Percentiles rank a stretch among this genome's conserved stretches.
Conservation (phyloP, 352 stramenopile genomes). For the Globisporangium solare region DNA sequence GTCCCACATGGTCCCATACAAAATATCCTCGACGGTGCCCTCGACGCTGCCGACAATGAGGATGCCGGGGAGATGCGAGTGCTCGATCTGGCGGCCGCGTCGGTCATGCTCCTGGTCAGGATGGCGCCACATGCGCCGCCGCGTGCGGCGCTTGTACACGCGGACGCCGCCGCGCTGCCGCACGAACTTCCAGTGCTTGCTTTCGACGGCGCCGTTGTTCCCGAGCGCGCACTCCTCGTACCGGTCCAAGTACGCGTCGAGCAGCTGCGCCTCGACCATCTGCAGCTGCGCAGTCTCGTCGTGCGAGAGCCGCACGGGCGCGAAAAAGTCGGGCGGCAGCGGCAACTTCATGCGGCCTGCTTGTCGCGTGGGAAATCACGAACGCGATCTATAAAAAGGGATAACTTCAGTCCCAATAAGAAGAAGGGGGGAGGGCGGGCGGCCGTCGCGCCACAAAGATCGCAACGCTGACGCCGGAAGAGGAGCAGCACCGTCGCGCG, state of each 20-base stretch:
- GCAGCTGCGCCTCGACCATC: conserved; percentile 37
- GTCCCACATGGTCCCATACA: conserved; percentile 44
- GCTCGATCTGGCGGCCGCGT: conserved; percentile 7
- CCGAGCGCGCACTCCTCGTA: conserved; percentile 37
- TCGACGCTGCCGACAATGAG: conserved; percentile 35
- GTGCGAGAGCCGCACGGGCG: conserved; percentile 37
- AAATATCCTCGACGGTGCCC: conserved; percentile 33
- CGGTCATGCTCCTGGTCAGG: conserved; percentile 11
- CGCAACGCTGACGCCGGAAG: too few relatives aligned
- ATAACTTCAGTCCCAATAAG: too few relatives aligned
- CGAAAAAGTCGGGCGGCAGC: conserved; percentile 44
- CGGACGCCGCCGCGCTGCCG: conserved; percentile 44
- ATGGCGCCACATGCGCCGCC: background rate
- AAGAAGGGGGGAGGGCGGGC: too few relatives aligned
- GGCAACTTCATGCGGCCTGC: conserved; percentile 43
- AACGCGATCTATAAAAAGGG: too few relatives aligned
- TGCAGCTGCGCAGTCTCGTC: conserved; percentile 37
- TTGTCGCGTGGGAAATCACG: too few relatives aligned
- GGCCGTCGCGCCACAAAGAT: too few relatives aligned
- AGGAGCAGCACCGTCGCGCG: too few relatives aligned
- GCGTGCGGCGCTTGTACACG: conserved; percentile 33
- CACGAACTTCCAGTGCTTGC: conserved; percentile 35
- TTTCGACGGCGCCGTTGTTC: conserved; percentile 17
- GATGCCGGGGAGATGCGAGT: conserved; percentile 24
- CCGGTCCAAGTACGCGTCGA: conserved; percentile 42